These are phyloP conservation scores for Dendrobium officinale DNA, from an alignment of 106 monocot species.

Conservation along the genomic window DNA sequence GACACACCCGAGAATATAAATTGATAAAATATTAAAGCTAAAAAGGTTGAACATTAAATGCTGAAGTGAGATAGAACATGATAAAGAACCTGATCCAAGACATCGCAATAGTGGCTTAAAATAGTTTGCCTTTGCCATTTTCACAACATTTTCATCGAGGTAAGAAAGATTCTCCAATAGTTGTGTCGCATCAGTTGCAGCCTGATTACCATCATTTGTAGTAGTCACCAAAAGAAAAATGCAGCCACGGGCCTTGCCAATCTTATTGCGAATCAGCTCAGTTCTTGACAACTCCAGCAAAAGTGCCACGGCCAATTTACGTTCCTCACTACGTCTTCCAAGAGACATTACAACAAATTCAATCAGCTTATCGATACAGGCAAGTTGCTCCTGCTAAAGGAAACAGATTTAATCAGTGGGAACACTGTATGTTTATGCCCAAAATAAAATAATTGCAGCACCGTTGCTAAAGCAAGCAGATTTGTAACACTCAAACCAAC, in stretches of 20 bases:
- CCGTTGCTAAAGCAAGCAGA: no score
- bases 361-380: slow-evolving; percentile 23
- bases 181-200: slow-evolving; percentile 25
- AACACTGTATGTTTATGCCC: no score
- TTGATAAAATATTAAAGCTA: no score
- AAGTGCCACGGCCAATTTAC: slow-evolving; percentile 24
- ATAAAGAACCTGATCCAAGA: slow-evolving; percentile 19
- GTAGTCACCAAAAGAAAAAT: slow-evolving; percentile 33
- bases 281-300: slow-evolving; percentile 23
- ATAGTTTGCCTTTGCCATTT: slow-evolving; percentile 29
- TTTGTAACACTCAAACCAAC: no score
- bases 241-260: slow-evolving; percentile 29
- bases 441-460: no score
- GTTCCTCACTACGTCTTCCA: slow-evolving; percentile 20
- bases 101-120: slow-evolving; percentile 25
- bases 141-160: slow-evolving; percentile 27
- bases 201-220: slow-evolving; percentile 26
- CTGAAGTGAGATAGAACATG: not conserved
- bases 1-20: no score
- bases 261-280: slow-evolving; percentile 8
- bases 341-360: slow-evolving; percentile 23
- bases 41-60: not conserved
- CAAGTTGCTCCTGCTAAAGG: slow-evolving; percentile 21
- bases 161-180: slow-evolving; percentile 28
- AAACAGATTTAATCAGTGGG: no score